Conservation (phyloP, 1,284 basidiomycete species). For the Megacollybia platyphylla region DNA sequence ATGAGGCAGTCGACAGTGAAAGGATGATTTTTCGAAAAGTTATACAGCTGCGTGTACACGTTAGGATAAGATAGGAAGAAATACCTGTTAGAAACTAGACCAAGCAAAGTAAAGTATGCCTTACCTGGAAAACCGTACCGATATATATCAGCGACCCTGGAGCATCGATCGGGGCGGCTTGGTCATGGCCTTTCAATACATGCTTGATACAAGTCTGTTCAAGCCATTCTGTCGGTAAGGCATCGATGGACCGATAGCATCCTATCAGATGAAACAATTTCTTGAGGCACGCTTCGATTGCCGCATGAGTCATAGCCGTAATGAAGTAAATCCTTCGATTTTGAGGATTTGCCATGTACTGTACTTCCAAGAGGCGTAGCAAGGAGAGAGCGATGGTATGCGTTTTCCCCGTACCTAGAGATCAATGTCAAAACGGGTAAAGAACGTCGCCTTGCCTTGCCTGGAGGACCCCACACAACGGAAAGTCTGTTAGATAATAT, state of each 20-base stretch:
- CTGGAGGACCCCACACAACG: constrained; percentile 36
- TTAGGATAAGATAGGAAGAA: background rate
- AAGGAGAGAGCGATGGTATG: constrained; percentile 34
- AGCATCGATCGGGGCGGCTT: constrained; percentile 17
- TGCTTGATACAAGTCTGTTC: constrained; percentile 23
- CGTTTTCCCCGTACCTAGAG: constrained; percentile 33
- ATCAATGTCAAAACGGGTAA: background rate
- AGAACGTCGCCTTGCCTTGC: constrained; percentile 11
- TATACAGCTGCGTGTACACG: constrained; percentile 21
- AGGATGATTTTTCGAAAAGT: constrained; percentile 24
- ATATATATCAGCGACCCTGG: constrained; percentile 23
- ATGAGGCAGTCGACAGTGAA: constrained; percentile 28
- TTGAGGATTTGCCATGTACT: constrained; percentile 15
- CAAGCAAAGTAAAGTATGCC: constrained; percentile 1
- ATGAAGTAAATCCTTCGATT: constrained; percentile 25
- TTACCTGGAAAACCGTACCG: constrained; percentile 34
- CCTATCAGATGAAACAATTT: constrained; percentile 23
- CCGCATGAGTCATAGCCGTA: constrained; percentile 37
- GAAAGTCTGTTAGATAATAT: constrained; percentile 28
- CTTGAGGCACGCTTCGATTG: constrained; percentile 29
- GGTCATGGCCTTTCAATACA: constrained; percentile 23
- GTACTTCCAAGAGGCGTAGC: constrained; percentile 27
- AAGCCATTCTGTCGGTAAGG: constrained; percentile 24
- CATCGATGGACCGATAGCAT: constrained; percentile 22
- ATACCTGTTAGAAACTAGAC: background rate